Conservation (phyloP, 805 yeast genomes). For the Wickerhamiella azymoides region DNA sequence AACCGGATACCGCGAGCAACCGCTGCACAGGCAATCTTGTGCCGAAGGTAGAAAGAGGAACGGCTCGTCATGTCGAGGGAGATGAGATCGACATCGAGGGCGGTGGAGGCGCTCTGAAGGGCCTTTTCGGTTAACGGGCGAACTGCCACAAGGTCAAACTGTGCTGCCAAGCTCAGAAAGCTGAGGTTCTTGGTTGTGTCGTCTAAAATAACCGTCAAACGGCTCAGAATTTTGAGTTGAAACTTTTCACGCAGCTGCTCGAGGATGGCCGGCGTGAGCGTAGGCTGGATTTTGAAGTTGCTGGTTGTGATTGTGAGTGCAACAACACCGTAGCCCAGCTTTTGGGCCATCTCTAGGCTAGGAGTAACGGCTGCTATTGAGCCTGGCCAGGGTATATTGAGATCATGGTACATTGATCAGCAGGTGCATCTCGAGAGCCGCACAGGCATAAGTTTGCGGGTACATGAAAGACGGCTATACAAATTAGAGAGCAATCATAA, state of each 20-base stretch:
- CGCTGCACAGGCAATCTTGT: slow-evolving; percentile 74
- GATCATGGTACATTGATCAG: slow-evolving; percentile 23
- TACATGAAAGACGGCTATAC: no score
- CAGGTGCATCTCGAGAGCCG: no score
- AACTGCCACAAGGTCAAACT: slow-evolving; percentile 71
- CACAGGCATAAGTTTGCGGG: no score
- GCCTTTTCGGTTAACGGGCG: slow-evolving; percentile 72
- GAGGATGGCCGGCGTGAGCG: slow-evolving; percentile 19
- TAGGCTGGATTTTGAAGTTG: slow-evolving; percentile 12
- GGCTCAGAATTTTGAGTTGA: slow-evolving; percentile 39
- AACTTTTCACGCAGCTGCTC: slow-evolving; percentile 24
- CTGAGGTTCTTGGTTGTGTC: slow-evolving; percentile 69
- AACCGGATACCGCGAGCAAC: slow-evolving; percentile 68
- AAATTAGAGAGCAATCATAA: no score
- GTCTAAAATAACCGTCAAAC: slow-evolving; percentile 63
- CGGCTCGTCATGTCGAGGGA: slow-evolving; percentile 54
- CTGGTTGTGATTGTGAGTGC: slow-evolving; percentile 49
- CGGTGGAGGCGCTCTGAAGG: slow-evolving; percentile 56
- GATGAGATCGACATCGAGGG: slow-evolving; percentile 68
- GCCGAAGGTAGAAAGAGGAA: slow-evolving; percentile 65
- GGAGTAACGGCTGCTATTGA: slow-evolving; percentile 10
- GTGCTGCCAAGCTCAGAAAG: slow-evolving; percentile 29
- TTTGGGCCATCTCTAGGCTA: slow-evolving; percentile 19
- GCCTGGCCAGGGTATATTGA: slow-evolving; percentile 28
- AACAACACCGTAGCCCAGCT: slow-evolving; percentile 53